Percentiles rank a stretch among this genome's conserved stretches.
Conservation (phyloP, 2,329 filamentous ascomycete genomes). For the Zalaria obscura region DNA sequence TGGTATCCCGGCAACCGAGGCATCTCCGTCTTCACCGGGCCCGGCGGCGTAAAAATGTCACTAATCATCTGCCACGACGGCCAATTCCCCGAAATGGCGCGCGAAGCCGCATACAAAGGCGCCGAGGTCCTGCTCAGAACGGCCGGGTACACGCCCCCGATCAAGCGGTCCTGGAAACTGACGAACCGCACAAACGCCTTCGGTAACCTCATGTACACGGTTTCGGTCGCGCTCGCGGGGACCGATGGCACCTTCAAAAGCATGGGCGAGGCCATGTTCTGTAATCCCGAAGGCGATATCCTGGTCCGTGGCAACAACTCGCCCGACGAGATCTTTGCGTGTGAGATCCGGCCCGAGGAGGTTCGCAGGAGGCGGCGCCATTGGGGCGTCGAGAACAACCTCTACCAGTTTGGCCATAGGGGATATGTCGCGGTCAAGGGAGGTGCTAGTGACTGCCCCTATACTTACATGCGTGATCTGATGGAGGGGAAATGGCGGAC, state of each 20-base stretch:
- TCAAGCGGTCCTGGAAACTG: constrained; percentile 13
- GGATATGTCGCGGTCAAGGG: constrained; percentile 12
- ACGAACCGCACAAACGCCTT: constrained; percentile 14
- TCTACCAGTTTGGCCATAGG: constrained; percentile 13
- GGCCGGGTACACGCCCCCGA: constrained; percentile 12
- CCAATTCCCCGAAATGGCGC: constrained; percentile 16
- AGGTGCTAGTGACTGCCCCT: constrained; percentile 14
- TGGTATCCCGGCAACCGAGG: constrained; percentile 14
- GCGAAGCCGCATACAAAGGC: constrained; percentile 13
- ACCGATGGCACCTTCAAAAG: constrained; percentile 13
- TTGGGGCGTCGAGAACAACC: constrained; percentile 15
- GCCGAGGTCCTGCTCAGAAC: constrained; percentile 14
- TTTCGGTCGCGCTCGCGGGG: constrained; percentile 13
- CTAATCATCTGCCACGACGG: constrained; percentile 16
- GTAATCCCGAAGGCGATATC: constrained; percentile 11
- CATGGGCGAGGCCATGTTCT: constrained; percentile 14
- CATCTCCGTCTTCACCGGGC: constrained; percentile 11
- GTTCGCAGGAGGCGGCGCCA: constrained; percentile 9
- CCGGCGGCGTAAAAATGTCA: constrained; percentile 10
- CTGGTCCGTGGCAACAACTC: constrained; percentile 9
- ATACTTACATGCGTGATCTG: constrained; percentile 13
- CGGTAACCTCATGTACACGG: constrained; percentile 13
- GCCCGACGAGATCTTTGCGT: constrained; percentile 13
- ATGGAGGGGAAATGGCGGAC: constrained; percentile 11
- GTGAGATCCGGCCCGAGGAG: constrained; percentile 13